These are phyloP conservation scores for Calocera cornea DNA, from an alignment of 768 basidiomycete species.

Conservation along the genomic window DNA sequence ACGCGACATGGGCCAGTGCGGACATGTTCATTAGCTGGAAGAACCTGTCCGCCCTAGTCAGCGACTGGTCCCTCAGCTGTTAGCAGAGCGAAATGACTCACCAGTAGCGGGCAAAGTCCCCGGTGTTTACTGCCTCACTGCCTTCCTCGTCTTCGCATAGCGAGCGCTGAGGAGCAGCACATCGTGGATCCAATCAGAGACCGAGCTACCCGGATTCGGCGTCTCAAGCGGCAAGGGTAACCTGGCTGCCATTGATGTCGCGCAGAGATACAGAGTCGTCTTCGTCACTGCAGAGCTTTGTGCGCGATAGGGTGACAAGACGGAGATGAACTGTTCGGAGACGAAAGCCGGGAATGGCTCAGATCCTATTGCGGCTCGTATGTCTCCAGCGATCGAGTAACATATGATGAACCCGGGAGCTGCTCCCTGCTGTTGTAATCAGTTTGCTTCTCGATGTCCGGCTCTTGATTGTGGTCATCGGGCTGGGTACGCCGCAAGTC, in stretches of 20 bases:
- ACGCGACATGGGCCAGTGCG: neutral
- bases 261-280: conserved; percentile 14
- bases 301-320: conserved; percentile 16
- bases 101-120: conserved; percentile 17
- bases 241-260: conserved; percentile 18
- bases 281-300: conserved; percentile 9
- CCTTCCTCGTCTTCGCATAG: conserved; percentile 17
- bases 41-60: conserved; percentile 6
- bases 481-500: neutral
- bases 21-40: conserved; percentile 13
- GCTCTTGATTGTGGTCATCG: neutral
- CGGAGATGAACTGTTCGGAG: conserved; percentile 14
- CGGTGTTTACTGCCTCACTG: conserved; percentile 8
- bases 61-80: neutral
- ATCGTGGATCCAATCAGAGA: conserved; percentile 15
- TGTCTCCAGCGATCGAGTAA: conserved; percentile 17
- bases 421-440: conserved; percentile 14
- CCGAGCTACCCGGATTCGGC: conserved; percentile 6
- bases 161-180: conserved; percentile 15
- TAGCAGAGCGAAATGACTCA: conserved; percentile 4
- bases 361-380: conserved; percentile 13
- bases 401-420: conserved; percentile 17
- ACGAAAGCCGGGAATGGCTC: conserved; percentile 14
- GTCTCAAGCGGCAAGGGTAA: conserved; percentile 18
- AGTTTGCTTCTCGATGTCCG: neutral